Percentiles rank a stretch among this genome's conserved stretches.
Conservation (phyloP, 129 eudicot species). For the Cynara cardunculus region DNA sequence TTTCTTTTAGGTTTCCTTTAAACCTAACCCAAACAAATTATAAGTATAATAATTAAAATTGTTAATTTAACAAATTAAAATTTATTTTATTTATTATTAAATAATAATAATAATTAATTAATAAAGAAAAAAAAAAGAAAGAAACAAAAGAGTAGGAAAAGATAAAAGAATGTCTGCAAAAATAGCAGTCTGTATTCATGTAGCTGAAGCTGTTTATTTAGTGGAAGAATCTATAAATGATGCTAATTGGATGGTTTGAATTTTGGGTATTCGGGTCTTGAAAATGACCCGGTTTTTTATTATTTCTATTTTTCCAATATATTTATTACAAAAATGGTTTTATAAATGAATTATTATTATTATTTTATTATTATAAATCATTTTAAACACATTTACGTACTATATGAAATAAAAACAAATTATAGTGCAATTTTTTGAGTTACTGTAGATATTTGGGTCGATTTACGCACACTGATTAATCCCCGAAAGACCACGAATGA, state of each 20-base stretch:
- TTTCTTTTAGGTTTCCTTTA: too few relatives aligned
- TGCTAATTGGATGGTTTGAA: constrained; percentile 11
- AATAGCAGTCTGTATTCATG: constrained; percentile 24
- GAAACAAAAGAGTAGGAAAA: neutral
- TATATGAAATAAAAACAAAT: neutral
- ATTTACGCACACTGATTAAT: too few relatives aligned
- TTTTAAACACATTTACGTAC: too few relatives aligned
- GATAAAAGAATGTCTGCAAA: constrained; percentile 30
- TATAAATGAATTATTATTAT: too few relatives aligned
- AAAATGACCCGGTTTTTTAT: neutral
- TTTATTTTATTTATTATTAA: neutral
- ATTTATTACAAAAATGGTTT: neutral
- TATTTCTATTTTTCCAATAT: neutral
- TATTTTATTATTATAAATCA: too few relatives aligned
- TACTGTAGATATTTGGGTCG: too few relatives aligned
- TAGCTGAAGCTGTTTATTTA: constrained; percentile 9
- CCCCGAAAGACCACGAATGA: too few relatives aligned
- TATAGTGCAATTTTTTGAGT: neutral
- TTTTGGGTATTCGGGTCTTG: constrained; percentile 26
- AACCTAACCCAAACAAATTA: too few relatives aligned
- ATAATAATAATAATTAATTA: neutral
- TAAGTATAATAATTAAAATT: too few relatives aligned
- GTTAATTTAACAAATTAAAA: neutral
- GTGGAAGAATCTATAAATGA: constrained; percentile 26
- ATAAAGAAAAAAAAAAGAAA: neutral